A percentile compares a stretch with the other conserved stretches of the same genome.
phyloP scores from a whole-genome alignment of 2,329 filamentous ascomycete genomes.

The Ophiostoma himal-ulmi region DNA sequence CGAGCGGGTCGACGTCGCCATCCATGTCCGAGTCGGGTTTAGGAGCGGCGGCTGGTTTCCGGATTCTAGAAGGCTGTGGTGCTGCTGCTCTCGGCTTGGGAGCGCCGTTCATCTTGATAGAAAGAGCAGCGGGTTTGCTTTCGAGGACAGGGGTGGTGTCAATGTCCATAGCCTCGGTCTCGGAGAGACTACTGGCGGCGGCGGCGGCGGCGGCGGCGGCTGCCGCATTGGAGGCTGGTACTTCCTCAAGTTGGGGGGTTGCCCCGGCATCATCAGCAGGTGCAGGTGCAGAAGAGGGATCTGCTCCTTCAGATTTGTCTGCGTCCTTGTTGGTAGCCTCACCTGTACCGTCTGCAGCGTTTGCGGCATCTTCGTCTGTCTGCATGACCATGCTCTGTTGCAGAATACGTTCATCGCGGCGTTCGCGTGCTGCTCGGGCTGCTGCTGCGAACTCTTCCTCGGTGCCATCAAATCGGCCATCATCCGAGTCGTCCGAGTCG shows the following conservation, averaged over 20 bases:
- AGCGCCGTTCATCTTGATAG: constrained; percentile 3
- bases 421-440: constrained; percentile 76
- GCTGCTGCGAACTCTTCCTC: constrained; percentile 86
- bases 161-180: constrained; percentile 49
- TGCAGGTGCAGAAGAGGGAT: constrained; percentile 22
- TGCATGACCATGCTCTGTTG: constrained; percentile 43
- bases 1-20: constrained; percentile 78
- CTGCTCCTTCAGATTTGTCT: constrained; percentile 22
- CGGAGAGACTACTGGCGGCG: constrained; percentile 23
- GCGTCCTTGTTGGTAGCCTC: constrained; percentile 22
- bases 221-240: constrained; percentile 24
- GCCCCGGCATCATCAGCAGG: constrained; percentile 12
- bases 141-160: constrained; percentile 43
- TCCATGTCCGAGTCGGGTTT: constrained; percentile 53
- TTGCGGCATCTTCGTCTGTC: constrained; percentile 35
- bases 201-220: constrained; percentile 18
- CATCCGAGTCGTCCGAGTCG: constrained; percentile 67
- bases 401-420: constrained; percentile 64
- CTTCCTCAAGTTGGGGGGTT: neutral
- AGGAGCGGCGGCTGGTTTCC: constrained; percentile 48
- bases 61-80: neutral
- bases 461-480: constrained; percentile 69
- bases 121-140: constrained; percentile 26
- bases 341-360: constrained; percentile 19
- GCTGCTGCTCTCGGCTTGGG: neutral